phyloP scores from a whole-genome alignment of 192 early-diverging fungal genomes.

The Diversispora eburnea region DNA sequence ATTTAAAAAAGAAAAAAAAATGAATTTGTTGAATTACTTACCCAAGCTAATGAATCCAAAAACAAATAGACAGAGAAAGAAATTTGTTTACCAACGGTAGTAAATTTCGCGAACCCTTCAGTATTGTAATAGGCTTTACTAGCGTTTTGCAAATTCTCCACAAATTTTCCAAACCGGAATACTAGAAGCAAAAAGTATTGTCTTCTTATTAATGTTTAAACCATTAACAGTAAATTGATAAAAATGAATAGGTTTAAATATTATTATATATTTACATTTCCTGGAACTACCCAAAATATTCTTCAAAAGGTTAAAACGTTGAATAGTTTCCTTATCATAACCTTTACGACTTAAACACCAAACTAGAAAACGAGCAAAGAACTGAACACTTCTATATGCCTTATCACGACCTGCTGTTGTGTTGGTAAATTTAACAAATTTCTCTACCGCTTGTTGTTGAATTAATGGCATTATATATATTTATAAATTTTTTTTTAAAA shows the following conservation, averaged over 20 bases:
- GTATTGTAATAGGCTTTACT: constrained; percentile 49
- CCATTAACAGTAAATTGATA: not conserved
- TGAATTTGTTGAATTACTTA: constrained; percentile 29
- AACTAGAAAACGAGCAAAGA: constrained; percentile 76
- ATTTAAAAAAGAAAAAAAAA: not conserved
- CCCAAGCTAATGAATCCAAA: constrained; percentile 62
- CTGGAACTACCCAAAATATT: constrained; percentile 57
- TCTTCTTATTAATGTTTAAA: constrained; percentile 18
- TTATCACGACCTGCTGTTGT: constrained; percentile 75
- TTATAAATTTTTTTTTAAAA: too few species aligned
- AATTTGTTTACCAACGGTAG: constrained; percentile 54
- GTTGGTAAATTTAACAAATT: constrained; percentile 51
- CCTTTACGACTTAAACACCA: constrained; percentile 59
- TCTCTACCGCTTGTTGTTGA: constrained; percentile 33
- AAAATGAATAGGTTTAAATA: not conserved
- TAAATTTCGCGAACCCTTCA: constrained; percentile 58
- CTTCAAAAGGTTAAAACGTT: constrained; percentile 59
- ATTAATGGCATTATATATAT: not conserved
- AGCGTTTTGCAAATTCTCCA: constrained; percentile 62
- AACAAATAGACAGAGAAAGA: constrained; percentile 60
- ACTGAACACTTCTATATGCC: constrained; percentile 79
- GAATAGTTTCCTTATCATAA: constrained; percentile 56
- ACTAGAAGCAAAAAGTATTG: constrained; percentile 33
- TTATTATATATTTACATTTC: constrained; percentile 53
- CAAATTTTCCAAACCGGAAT: constrained; percentile 63